A percentile compares a stretch with the other conserved stretches of the same genome.
Evolutionary conservation across 805 yeast genomes (phyloP).

Genomic region (Metschnikowia dekortorum): DNA sequence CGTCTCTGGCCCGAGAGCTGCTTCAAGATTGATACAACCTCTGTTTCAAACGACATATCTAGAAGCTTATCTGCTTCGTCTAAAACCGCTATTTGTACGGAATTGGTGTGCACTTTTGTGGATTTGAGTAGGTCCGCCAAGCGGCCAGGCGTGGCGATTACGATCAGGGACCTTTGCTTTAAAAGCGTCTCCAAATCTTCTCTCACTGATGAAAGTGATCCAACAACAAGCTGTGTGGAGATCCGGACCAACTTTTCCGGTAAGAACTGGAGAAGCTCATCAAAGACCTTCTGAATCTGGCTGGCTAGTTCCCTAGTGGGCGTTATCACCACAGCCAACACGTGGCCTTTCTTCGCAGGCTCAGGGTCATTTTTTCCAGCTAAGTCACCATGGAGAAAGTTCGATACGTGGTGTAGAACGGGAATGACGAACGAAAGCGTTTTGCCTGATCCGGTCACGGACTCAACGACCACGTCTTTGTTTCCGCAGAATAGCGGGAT

Average conservation of each 20-base stretch:
- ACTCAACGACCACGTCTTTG: constrained; percentile 95
- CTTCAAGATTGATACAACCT: constrained; percentile 62
- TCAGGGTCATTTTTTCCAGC: constrained; percentile 20
- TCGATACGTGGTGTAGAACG: constrained; percentile 59
- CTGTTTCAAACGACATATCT: constrained; percentile 69
- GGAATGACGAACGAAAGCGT: constrained; percentile 90
- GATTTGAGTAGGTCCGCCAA: constrained; percentile 67
- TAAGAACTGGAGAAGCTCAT: constrained; percentile 51
- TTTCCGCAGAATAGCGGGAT: constrained; percentile 79
- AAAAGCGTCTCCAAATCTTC: constrained; percentile 66
- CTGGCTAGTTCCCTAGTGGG: constrained; percentile 70
- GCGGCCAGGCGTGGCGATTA: constrained; percentile 93
- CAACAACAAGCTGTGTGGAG: constrained; percentile 59
- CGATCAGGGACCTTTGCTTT: constrained; percentile 58
- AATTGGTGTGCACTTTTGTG: constrained; percentile 50
- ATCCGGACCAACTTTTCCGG: constrained; percentile 46
- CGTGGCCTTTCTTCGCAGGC: constrained; percentile 54
- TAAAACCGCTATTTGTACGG: constrained; percentile 69
- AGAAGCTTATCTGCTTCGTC: constrained; percentile 93
- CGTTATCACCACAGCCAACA: constrained; percentile 67
- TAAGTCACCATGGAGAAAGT: constrained; percentile 19
- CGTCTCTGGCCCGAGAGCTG: constrained; percentile 85
- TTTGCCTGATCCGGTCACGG: constrained; percentile 98
- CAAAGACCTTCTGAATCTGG: constrained; percentile 68
- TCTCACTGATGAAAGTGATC: constrained; percentile 57